A percentile compares a stretch with the other conserved stretches of the same genome.
Evolutionary conservation across 2,329 filamentous ascomycete genomes (phyloP).

Genomic region (Phoma sp.): DNA sequence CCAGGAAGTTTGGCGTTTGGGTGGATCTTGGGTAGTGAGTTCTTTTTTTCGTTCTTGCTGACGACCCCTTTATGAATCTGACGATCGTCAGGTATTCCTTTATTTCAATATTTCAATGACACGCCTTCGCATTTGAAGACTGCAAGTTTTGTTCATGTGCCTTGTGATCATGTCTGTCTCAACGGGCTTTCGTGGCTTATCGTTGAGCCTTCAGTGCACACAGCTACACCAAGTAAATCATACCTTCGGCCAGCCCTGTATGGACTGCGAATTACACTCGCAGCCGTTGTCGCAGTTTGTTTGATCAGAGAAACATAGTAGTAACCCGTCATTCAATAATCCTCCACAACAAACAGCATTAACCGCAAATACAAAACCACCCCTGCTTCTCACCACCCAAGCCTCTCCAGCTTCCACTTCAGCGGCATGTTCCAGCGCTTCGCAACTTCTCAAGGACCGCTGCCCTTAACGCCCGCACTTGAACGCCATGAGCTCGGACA

Average conservation of each 20-base stretch:
- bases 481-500: not conserved
- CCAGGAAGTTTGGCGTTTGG: constrained; percentile 13
- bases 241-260: too few species aligned
- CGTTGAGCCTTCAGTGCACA: too few species aligned
- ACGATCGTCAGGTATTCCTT: constrained; percentile 14
- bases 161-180: not conserved
- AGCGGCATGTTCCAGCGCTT: not conserved
- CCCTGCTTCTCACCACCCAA: not conserved
- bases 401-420: too few species aligned
- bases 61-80: constrained; percentile 6
- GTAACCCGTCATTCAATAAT: not conserved
- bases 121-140: not conserved
- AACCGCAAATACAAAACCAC: not conserved
- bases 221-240: too few species aligned
- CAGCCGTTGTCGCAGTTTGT: not conserved
- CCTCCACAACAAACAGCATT: not conserved
- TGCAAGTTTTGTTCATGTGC: not conserved
- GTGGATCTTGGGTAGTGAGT: constrained; percentile 11
- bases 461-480: not conserved
- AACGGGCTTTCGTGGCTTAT: not conserved
- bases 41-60: not conserved
- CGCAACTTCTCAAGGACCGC: too few species aligned
- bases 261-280: not conserved
- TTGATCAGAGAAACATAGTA: not conserved
- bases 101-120: not conserved